These are phyloP conservation scores for Septoria linicola DNA, from an alignment of 2,329 filamentous ascomycete species.

Conservation along the genomic window DNA sequence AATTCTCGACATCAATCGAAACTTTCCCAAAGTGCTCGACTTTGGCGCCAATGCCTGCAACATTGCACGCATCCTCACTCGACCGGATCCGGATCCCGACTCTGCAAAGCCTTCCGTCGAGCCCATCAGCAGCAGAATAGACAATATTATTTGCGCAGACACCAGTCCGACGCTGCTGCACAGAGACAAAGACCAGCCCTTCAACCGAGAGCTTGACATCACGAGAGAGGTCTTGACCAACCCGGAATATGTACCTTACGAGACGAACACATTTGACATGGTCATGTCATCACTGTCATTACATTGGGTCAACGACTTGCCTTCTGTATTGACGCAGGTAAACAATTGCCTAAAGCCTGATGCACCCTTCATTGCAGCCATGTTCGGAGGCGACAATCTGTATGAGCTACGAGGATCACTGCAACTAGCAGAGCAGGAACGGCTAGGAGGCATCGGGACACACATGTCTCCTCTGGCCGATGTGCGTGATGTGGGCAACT, in stretches of 20 bases:
- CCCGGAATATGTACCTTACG: conserved; percentile 74
- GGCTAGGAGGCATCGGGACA: conserved; percentile 85
- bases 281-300: conserved; percentile 85
- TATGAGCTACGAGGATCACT: conserved; percentile 91
- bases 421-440: conserved; percentile 87
- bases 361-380: conserved; percentile 86
- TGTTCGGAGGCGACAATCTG: conserved; percentile 92
- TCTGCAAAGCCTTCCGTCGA: conserved; percentile 59
- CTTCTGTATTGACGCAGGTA: conserved; percentile 77
- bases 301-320: conserved; percentile 98
- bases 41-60: conserved; percentile 96
- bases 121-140: conserved; percentile 69
- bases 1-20: conserved; percentile 86
- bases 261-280: conserved; percentile 76
- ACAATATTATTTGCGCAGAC: conserved; percentile 75
- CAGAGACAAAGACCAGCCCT: conserved; percentile 72
- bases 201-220: conserved; percentile 72
- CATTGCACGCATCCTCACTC: conserved; percentile 75
- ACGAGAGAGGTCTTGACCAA: conserved; percentile 72
- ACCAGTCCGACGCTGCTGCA: conserved; percentile 75
- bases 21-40: conserved; percentile 81
- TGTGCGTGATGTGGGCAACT: conserved; percentile 82
- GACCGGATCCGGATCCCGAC: conserved; percentile 62
- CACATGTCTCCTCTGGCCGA: conserved; percentile 91
- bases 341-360: conserved; percentile 88